Evolutionary conservation across 306 rosid genomes (phyloP).

Genomic region (Sesbania bispinosa): DNA sequence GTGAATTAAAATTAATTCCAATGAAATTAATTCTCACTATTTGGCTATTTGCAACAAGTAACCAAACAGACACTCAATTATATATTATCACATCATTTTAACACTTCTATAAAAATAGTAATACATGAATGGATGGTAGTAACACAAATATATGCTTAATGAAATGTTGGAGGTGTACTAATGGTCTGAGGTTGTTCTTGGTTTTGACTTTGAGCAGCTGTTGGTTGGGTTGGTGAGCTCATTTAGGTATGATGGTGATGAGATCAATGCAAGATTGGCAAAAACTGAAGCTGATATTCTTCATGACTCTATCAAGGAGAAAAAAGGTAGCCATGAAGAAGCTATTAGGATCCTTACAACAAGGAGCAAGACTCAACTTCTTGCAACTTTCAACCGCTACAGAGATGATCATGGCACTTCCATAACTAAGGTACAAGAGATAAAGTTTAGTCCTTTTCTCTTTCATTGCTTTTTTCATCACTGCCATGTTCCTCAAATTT

Average conservation of each 20-base stretch:
- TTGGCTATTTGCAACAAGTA: too few relatives aligned
- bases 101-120: not conserved
- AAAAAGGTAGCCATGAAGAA: constrained; percentile 50
- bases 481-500: not conserved
- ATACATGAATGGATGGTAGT: not conserved
- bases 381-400: constrained; percentile 58
- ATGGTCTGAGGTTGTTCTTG: not conserved
- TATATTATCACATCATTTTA: too few relatives aligned
- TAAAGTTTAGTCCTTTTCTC: not conserved
- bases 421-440: constrained; percentile 50
- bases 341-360: constrained; percentile 65
- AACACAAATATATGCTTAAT: not conserved
- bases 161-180: not conserved
- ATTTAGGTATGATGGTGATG: constrained; percentile 47
- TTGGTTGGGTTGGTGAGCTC: constrained; percentile 51
- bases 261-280: constrained; percentile 42
- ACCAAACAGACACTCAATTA: too few relatives aligned
- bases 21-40: too few relatives aligned
- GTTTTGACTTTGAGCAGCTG: constrained; percentile 36
- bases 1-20: too few relatives aligned
- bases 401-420: constrained; percentile 48
- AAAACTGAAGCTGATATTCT: constrained; percentile 61
- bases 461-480: not conserved
- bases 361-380: constrained; percentile 55
- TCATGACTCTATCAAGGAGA: constrained; percentile 58